Percentiles rank a stretch among this genome's conserved stretches.
Conservation (phyloP, 2,329 filamentous ascomycete species). For the Tricladium varicosporioides region DNA sequence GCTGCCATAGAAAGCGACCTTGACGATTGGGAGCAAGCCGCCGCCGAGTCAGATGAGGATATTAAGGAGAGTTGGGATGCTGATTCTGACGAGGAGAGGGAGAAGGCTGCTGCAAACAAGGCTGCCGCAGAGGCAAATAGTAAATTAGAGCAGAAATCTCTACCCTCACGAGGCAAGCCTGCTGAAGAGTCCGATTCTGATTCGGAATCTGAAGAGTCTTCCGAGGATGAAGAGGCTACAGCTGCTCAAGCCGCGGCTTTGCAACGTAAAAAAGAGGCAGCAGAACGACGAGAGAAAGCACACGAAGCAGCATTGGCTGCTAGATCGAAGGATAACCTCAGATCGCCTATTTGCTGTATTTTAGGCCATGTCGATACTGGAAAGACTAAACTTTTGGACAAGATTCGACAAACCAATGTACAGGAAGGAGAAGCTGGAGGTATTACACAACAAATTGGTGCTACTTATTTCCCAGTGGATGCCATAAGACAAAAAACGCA, state of each 20-base stretch:
- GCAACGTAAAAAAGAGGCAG: slow-evolving; percentile 82
- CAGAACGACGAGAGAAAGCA: slow-evolving; percentile 82
- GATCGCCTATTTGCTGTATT: slow-evolving; percentile 99
- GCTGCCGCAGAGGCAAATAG: slow-evolving; percentile 19
- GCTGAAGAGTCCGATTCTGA: slow-evolving; percentile 53
- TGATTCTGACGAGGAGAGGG: slow-evolving; percentile 66
- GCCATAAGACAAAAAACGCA: slow-evolving; percentile 88
- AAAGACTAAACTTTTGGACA: slow-evolving; percentile 99
- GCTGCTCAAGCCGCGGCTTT: slow-evolving; percentile 71
- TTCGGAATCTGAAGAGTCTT: slow-evolving; percentile 56
- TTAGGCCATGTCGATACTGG: slow-evolving; percentile 99
- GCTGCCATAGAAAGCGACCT: slow-evolving; percentile 60
- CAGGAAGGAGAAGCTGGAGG: slow-evolving; percentile 98
- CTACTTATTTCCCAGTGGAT: slow-evolving; percentile 96
- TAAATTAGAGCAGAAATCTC: slow-evolving; percentile 18
- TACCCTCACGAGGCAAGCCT: slow-evolving; percentile 25
- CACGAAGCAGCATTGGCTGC: slow-evolving; percentile 90
- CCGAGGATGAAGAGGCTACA: slow-evolving; percentile 71
- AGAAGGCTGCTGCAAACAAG: slow-evolving; percentile 38
- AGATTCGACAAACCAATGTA: slow-evolving; percentile 97
- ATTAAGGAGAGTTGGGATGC: slow-evolving; percentile 97
- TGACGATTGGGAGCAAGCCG: slow-evolving; percentile 85
- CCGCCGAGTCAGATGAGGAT: slow-evolving; percentile 70
- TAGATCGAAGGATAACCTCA: slow-evolving; percentile 88
- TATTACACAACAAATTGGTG: slow-evolving; percentile 99